Evolutionary conservation across 495 filamentous ascomycete species (phyloP).

Genomic region (Penicillium silybi): DNA sequence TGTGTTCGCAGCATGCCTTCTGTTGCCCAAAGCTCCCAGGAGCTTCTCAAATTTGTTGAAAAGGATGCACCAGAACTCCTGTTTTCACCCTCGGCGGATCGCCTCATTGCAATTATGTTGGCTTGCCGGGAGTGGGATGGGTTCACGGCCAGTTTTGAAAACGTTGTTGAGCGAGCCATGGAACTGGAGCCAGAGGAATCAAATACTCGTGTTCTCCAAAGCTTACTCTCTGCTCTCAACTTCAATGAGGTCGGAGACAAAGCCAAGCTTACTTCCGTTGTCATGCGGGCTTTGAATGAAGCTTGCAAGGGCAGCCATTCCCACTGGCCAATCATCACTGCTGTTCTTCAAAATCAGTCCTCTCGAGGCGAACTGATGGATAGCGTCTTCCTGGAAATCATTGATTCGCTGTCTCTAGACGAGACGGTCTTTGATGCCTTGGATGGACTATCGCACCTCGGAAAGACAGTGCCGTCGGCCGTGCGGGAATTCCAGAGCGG

Average conservation of each 20-base stretch:
- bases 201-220: slow-evolving; percentile 38
- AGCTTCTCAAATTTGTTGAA: slow-evolving; percentile 41
- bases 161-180: slow-evolving; percentile 34
- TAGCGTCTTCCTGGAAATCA: slow-evolving; percentile 36
- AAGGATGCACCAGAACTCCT: slow-evolving; percentile 48
- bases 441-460: slow-evolving; percentile 38
- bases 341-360: slow-evolving; percentile 43
- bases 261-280: slow-evolving; percentile 30
- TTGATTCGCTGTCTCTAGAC: slow-evolving; percentile 36
- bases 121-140: slow-evolving; percentile 39
- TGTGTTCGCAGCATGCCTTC: slow-evolving; percentile 42
- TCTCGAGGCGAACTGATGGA: slow-evolving; percentile 41
- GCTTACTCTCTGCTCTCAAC: slow-evolving; percentile 36
- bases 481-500: slow-evolving; percentile 40
- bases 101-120: slow-evolving; percentile 39
- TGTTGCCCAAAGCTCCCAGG: slow-evolving; percentile 29
- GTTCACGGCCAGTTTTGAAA: slow-evolving; percentile 38
- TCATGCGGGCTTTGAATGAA: slow-evolving; percentile 33
- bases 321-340: slow-evolving; percentile 43
- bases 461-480: slow-evolving; percentile 31
- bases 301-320: slow-evolving; percentile 36
- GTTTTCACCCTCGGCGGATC: slow-evolving; percentile 51
- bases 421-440: slow-evolving; percentile 30
- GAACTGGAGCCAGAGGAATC: slow-evolving; percentile 37
- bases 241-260: slow-evolving; percentile 37